Conservation (phyloP, 495 filamentous ascomycete genomes). For the Collariella sp. region DNA sequence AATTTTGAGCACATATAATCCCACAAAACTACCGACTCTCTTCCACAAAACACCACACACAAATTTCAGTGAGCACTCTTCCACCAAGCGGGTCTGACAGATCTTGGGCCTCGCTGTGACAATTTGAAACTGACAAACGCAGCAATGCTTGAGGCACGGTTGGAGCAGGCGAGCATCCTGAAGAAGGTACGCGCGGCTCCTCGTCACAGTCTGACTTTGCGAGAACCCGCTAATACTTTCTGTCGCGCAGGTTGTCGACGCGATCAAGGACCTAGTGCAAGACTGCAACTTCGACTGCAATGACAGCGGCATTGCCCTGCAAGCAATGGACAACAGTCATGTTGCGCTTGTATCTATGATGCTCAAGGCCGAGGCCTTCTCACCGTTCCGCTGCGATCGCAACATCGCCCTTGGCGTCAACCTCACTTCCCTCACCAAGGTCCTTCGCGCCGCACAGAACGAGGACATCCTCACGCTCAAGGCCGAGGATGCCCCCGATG, state of each 20-base stretch:
- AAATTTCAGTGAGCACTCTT: slow-evolving; percentile 9
- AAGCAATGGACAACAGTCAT: slow-evolving; percentile 99
- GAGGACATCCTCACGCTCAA: slow-evolving; percentile 94
- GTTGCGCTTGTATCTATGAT: slow-evolving; percentile 98
- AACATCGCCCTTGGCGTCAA: slow-evolving; percentile 98
- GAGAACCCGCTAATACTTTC: neutral
- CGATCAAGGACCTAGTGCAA: slow-evolving; percentile 98
- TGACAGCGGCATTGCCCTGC: slow-evolving; percentile 94
- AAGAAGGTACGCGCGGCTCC: slow-evolving; percentile 67
- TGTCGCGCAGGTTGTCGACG: slow-evolving; percentile 73
- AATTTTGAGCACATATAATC: neutral
- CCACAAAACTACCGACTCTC: neutral
- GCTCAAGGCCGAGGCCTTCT: slow-evolving; percentile 91
- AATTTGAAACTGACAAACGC: slow-evolving; percentile 9
- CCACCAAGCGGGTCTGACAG: neutral
- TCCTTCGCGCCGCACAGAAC: slow-evolving; percentile 86
- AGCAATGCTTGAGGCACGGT: slow-evolving; percentile 85
- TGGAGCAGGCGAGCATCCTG: slow-evolving; percentile 87
- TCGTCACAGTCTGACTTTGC: neutral
- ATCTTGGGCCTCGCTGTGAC: neutral
- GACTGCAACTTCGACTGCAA: slow-evolving; percentile 99
- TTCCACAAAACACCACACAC: neutral
- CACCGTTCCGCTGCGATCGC: slow-evolving; percentile 95
- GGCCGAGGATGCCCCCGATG: slow-evolving; percentile 93
- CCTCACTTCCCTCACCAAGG: slow-evolving; percentile 91